phyloP scores from a whole-genome alignment of 495 filamentous ascomycete species.

The Trichocladium antarcticum region DNA sequence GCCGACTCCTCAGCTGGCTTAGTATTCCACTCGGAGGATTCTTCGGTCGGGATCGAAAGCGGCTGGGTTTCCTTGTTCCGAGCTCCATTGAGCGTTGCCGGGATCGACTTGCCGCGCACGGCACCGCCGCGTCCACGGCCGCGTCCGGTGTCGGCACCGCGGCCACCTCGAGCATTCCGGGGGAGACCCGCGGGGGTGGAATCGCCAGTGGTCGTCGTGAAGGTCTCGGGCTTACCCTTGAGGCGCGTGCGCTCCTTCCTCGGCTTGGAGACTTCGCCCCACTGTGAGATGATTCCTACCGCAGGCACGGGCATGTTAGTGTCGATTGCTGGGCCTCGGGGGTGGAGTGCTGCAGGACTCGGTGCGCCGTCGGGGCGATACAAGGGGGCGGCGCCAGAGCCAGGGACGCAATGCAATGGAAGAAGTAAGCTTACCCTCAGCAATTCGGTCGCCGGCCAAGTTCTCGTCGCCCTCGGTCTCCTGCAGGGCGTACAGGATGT shows the following conservation, averaged over 20 bases:
- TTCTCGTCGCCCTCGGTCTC: slow-evolving; percentile 86
- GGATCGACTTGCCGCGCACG: slow-evolving; percentile 40
- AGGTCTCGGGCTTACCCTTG: slow-evolving; percentile 63
- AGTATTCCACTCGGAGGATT: slow-evolving; percentile 32
- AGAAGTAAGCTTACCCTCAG: slow-evolving; percentile 55
- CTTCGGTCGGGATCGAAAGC: slow-evolving; percentile 40
- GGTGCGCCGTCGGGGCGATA: neutral
- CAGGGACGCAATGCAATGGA: slow-evolving; percentile 2
- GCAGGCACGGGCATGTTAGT: slow-evolving; percentile 6
- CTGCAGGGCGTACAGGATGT: slow-evolving; percentile 79
- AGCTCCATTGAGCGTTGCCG: slow-evolving; percentile 41
- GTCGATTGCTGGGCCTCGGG: neutral
- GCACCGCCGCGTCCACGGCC: slow-evolving; percentile 62
- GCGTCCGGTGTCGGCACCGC: slow-evolving; percentile 55
- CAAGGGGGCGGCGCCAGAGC: neutral
- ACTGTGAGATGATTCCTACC: slow-evolving; percentile 79
- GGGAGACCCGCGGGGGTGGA: slow-evolving; percentile 31
- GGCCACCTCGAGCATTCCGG: slow-evolving; percentile 47
- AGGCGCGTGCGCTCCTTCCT: slow-evolving; percentile 70
- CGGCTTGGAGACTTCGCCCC: slow-evolving; percentile 91
- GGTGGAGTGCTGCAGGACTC: neutral
- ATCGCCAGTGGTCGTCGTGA: slow-evolving; percentile 43
- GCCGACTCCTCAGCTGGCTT: slow-evolving; percentile 26
- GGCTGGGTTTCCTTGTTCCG: slow-evolving; percentile 38
- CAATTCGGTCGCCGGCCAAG: slow-evolving; percentile 75